A percentile compares a stretch with the other conserved stretches of the same genome.
These are phyloP conservation scores for Arabidopsis arenosa DNA, from an alignment of 345 rosid genomes.

Conservation along the genomic window DNA sequence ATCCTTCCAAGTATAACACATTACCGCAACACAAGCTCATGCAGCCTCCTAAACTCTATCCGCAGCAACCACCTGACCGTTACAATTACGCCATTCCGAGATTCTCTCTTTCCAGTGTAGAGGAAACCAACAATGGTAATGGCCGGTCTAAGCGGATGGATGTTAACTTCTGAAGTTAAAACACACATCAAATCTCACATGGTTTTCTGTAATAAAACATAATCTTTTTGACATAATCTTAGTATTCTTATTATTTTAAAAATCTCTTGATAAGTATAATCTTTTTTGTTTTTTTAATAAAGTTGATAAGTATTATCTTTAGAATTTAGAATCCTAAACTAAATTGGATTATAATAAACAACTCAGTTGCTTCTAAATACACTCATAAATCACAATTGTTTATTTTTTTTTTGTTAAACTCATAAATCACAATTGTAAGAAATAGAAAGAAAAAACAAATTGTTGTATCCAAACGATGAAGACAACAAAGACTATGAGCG, in stretches of 20 bases:
- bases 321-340: background rate
- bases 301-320: background rate
- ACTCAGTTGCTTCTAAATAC: background rate
- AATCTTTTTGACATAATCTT: no score
- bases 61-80: slow-evolving; percentile 45
- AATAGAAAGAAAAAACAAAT: background rate
- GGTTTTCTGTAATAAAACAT: background rate
- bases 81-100: slow-evolving; percentile 43
- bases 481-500: background rate
- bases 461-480: background rate
- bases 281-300: no score
- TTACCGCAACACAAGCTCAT: slow-evolving; percentile 53
- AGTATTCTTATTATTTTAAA: no score
- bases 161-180: slow-evolving; percentile 60
- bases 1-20: slow-evolving; percentile 64
- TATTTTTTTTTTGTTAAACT: no score
- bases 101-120: slow-evolving; percentile 10
- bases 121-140: slow-evolving; percentile 42
- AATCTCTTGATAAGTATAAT: background rate
- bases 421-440: background rate
- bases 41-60: slow-evolving; percentile 80
- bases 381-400: background rate
- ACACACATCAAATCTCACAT: background rate
- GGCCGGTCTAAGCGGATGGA: slow-evolving; percentile 69
- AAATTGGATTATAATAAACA: background rate